Conservation (phyloP, 768 basidiomycete species). For the Fomitopsis serialis region DNA sequence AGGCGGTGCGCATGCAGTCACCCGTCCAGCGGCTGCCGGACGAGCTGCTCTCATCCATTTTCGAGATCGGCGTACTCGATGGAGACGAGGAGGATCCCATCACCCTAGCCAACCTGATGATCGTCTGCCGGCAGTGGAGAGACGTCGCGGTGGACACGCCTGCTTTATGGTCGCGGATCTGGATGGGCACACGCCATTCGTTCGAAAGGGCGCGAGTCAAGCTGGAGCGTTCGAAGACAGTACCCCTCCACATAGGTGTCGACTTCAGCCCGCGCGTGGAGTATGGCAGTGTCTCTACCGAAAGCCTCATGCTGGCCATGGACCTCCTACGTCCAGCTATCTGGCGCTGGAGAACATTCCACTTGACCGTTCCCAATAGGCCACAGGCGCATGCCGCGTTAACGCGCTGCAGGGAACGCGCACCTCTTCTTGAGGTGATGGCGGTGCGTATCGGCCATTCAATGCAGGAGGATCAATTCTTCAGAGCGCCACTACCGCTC, state of each 20-base stretch:
- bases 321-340: conserved; percentile 75
- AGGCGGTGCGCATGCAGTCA: conserved; percentile 71
- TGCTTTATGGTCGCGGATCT: conserved; percentile 69
- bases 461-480: conserved; percentile 72
- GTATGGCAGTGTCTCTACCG: conserved; percentile 51
- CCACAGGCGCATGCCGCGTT: conserved; percentile 76
- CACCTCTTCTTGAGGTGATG: conserved; percentile 70
- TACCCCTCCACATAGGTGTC: conserved; percentile 68
- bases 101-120: conserved; percentile 72
- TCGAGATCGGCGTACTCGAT: conserved; percentile 63
- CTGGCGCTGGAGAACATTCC: conserved; percentile 71
- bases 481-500: conserved; percentile 54
- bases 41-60: conserved; percentile 74
- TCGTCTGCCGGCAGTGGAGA: conserved; percentile 79
- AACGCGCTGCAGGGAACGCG: conserved; percentile 65
- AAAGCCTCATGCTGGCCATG: conserved; percentile 68
- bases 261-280: conserved; percentile 68
- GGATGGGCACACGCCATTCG: conserved; percentile 68
- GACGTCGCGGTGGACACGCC: conserved; percentile 72
- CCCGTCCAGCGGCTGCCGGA: conserved; percentile 78
- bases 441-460: conserved; percentile 69
- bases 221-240: conserved; percentile 69
- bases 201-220: conserved; percentile 65
- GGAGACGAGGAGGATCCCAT: conserved; percentile 66
- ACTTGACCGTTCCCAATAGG: conserved; percentile 71